These are phyloP conservation scores for Gossypium trilobum DNA, from an alignment of 441 rosid species.

Conservation along the genomic window DNA sequence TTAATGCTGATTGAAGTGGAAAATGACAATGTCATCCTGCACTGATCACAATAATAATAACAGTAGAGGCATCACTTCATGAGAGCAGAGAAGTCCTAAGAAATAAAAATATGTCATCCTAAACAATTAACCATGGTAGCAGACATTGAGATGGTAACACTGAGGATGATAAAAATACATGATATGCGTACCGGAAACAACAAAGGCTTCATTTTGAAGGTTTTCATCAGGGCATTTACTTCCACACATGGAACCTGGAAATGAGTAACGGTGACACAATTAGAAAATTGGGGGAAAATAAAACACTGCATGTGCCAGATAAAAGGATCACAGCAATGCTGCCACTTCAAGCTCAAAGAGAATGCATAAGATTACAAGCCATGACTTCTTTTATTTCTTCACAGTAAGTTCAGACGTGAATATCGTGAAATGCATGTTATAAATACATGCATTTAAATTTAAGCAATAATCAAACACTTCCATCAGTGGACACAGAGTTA, in stretches of 20 bases:
- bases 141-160: background rate
- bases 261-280: slow-evolving; percentile 14
- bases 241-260: slow-evolving; percentile 88
- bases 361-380: slow-evolving; percentile 9
- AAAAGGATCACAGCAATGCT: slow-evolving; percentile 1
- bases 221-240: slow-evolving; percentile 84
- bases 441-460: background rate
- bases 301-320: background rate
- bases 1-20: slow-evolving; percentile 2
- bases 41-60: background rate
- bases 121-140: background rate
- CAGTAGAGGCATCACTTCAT: background rate
- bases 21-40: background rate
- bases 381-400: background rate
- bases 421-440: background rate
- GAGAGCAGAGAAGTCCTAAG: slow-evolving; percentile 1
- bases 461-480: background rate
- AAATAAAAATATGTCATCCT: background rate
- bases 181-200: slow-evolving; percentile 61
- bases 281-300: background rate
- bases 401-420: background rate
- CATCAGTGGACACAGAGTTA: slow-evolving; percentile 6
- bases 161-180: background rate
- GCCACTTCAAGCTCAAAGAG: slow-evolving; percentile 13
- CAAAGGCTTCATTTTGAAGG: slow-evolving; percentile 90